Percentiles rank a stretch among this genome's conserved stretches.
phyloP scores from a whole-genome alignment of 345 rosid species.

The Linum lewisii region DNA sequence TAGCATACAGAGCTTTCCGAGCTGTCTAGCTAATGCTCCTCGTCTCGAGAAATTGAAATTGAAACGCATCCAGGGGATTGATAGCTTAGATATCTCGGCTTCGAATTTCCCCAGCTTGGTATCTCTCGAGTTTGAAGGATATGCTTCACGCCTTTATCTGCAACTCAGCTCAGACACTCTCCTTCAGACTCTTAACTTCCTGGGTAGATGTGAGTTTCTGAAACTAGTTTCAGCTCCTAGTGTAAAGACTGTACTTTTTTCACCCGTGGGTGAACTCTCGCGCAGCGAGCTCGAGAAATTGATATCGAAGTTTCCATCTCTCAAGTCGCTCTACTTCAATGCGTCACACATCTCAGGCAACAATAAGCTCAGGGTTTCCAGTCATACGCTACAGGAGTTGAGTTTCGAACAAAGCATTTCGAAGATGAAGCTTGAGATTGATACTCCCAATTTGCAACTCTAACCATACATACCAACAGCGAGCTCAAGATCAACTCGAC shows the following conservation, averaged over 20 bases:
- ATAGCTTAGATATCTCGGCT: background rate
- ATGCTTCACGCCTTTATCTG: no score
- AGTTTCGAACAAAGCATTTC: no score
- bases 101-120: background rate
- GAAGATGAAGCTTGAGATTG: no score
- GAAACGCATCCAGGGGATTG: background rate
- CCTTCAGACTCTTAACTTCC: background rate
- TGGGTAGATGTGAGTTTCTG: no score
- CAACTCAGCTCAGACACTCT: background rate
- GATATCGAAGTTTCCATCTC: background rate
- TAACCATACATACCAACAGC: background rate
- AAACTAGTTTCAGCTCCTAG: no score
- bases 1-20: background rate
- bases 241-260: no score
- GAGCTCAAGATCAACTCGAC: background rate
- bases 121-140: background rate
- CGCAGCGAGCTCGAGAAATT: no score
- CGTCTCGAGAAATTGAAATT: background rate
- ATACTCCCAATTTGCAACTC: background rate
- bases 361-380: background rate
- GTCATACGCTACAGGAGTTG: background rate
- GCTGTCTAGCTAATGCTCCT: background rate
- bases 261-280: no score
- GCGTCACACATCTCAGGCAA: no score
- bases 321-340: background rate